Evolutionary conservation across 2,329 filamentous ascomycete genomes (phyloP), one percentile per base, ranked within the genome.

Genomic region (Colletotrichum melonis): DNA sequence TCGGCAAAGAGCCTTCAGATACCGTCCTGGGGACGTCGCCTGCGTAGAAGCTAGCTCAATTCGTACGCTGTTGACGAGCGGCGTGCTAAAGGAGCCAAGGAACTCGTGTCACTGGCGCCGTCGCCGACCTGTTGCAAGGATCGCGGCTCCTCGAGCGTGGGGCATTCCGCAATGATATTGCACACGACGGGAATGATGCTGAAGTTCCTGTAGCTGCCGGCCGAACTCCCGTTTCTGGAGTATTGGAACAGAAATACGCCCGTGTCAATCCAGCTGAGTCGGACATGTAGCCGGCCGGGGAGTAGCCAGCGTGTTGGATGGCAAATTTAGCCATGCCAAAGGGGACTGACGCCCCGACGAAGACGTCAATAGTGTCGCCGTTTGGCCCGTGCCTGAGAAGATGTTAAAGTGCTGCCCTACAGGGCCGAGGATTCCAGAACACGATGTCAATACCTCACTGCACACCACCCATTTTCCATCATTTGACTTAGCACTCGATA

Each of bases 171-270:
- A 28, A 69, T 38, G 16, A 26, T 22, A 1, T 26, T 14, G 26
- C 67, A 69, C 14, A 69, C 60, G 8, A 69, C 60, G 2, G 67
- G 35, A 60, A 69, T 69, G 60, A 69, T 69, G 59, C 49, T 32
- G 8, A 64, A 69, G 32, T 69, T 64, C 14, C 67, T 60, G 12
- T 58, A 69, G 60, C 67, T 69, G n/a, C 67, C 67, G 22, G 35
- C 59, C 5, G 67, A 57, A 38, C 67, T 69, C 11, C 67, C 67
- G 11, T 12, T 69, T 26, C 67, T 60, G 5, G 59, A 69, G 55
- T 65, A 60, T 11, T 64, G 67, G 52, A 69, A 16, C 3, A 60
- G 67, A 3, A 59, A 69, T n/a, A 69, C 67, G 5, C 67, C n/a
- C 67, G 52, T 11, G 54, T 65, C 28, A 54, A 24, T 28, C 58